Evolutionary conservation across 73 alveolate genomes (phyloP), one percentile per base, ranked within the genome.

Genomic region (Paramecium sonneborni): DNA sequence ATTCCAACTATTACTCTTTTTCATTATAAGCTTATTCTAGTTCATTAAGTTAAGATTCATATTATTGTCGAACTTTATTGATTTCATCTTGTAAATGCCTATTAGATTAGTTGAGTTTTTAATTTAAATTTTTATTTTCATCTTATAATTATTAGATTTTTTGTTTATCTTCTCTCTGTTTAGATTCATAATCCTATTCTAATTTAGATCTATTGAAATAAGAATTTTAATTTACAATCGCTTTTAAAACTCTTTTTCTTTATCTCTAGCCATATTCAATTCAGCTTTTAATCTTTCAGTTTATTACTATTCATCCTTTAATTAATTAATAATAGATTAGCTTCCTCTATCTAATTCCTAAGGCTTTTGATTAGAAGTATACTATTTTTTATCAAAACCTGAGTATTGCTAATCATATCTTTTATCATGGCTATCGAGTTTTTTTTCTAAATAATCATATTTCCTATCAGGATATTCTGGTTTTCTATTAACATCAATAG

Each of bases 371-470:
- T 35, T 35, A 0, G 67, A 35, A 32, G 87, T 30, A 6, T 35
- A 74, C 8, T 35, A 43, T 74, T 38, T 74, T 74, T 74, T 74
- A 38, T 74, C 87, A 35, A 30, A 74, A 35, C 87, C 87, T 52
- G 84, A 26, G 84, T 26, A 62, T 62, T 62, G 84, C 68, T 72
- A 72, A 35, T 74, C 58, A 21, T 32, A 74, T 74, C 34, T 21
- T 30, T 67, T 30, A 14, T 74, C 87, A 21, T 35, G 46, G 9
- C 87, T 30, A 30, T 67, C 84, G 6, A 67, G 21, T 67, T 32
- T 67, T 67, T 74, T 74, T 32, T 74, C 87, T n/a, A 38, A n/a
- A 74, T 74, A 74, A 21, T 74, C 87, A 21, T 74, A 34, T 32
- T 32, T 32, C 28, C 30, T 74, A 1, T 74, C 87, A 14, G 32